Percentiles rank a stretch among this genome's conserved stretches.
Conservation (phyloP, 345 rosid genomes). For the Psidium friedrichsthalianum region DNA sequence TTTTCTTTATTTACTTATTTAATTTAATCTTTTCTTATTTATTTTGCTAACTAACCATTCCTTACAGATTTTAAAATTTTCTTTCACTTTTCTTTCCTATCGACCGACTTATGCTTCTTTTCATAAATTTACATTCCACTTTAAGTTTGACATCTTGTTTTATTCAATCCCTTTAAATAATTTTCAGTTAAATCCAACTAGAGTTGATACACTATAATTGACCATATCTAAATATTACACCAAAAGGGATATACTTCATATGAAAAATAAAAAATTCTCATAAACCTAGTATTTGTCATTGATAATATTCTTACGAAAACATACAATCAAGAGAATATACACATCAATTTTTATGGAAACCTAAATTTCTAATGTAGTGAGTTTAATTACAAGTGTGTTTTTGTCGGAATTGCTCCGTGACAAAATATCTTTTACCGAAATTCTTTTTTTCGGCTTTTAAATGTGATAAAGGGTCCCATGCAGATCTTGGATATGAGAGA, state of each 20-base stretch:
- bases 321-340: not conserved
- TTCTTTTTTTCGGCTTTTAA: too few species aligned
- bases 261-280: not conserved
- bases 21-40: not conserved
- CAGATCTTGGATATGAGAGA: too few species aligned
- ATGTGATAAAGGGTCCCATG: too few species aligned
- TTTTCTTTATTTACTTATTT: not conserved
- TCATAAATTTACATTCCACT: not conserved
- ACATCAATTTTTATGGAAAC: not conserved
- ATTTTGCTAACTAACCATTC: not conserved
- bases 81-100: not conserved
- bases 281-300: not conserved
- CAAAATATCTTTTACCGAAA: too few species aligned
- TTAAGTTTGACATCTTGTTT: not conserved
- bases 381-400: not conserved
- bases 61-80: not conserved
- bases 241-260: not conserved
- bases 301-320: not conserved
- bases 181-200: not conserved
- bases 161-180: not conserved
- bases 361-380: not conserved
- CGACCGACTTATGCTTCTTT: not conserved
- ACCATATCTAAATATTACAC: not conserved
- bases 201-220: not conserved
- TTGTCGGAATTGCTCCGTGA: too few species aligned